Conservation (phyloP, 805 yeast species). For the Pichia exigua region DNA sequence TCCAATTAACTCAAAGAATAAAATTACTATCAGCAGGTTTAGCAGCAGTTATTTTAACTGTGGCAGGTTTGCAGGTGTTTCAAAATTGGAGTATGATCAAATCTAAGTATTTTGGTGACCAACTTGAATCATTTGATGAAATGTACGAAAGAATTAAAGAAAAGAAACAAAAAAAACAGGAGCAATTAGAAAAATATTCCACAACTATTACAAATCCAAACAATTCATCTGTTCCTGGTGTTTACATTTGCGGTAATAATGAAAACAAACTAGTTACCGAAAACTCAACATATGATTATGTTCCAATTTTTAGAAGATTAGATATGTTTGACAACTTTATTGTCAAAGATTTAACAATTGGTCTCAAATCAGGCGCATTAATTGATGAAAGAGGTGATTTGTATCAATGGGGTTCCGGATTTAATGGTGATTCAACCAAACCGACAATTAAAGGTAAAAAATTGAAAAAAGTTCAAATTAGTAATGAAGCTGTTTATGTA, state of each 20-base stretch:
- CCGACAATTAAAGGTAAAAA: slow-evolving; percentile 41
- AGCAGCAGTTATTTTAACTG: slow-evolving; percentile 30
- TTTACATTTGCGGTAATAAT: slow-evolving; percentile 60
- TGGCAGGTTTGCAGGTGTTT: slow-evolving; percentile 34
- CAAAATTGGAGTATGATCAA: slow-evolving; percentile 32
- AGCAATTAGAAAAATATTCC: slow-evolving; percentile 14
- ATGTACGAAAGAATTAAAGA: slow-evolving; percentile 27
- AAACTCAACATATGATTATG: slow-evolving; percentile 17
- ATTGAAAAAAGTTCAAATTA: slow-evolving; percentile 36
- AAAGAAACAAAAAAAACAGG: slow-evolving; percentile 16
- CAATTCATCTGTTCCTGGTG: slow-evolving; percentile 42
- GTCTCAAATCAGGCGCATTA: slow-evolving; percentile 44
- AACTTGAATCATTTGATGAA: slow-evolving; percentile 31
- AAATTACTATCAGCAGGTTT: slow-evolving; percentile 40
- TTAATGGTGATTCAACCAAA: slow-evolving; percentile 18
- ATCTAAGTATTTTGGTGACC: slow-evolving; percentile 27
- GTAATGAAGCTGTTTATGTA: slow-evolving; percentile 48
- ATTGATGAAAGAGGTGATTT: slow-evolving; percentile 64
- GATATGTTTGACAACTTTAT: slow-evolving; percentile 54
- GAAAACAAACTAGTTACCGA: slow-evolving; percentile 27
- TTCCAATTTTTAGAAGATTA: slow-evolving; percentile 51
- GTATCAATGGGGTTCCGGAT: slow-evolving; percentile 59
- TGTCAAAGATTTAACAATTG: slow-evolving; percentile 49
- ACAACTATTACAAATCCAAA: slow-evolving; percentile 28
- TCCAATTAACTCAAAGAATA: slow-evolving; percentile 36